A percentile compares a stretch with the other conserved stretches of the same genome.
Conservation (phyloP, 2,329 filamentous ascomycete genomes). For the Cladosporium halotolerans region DNA sequence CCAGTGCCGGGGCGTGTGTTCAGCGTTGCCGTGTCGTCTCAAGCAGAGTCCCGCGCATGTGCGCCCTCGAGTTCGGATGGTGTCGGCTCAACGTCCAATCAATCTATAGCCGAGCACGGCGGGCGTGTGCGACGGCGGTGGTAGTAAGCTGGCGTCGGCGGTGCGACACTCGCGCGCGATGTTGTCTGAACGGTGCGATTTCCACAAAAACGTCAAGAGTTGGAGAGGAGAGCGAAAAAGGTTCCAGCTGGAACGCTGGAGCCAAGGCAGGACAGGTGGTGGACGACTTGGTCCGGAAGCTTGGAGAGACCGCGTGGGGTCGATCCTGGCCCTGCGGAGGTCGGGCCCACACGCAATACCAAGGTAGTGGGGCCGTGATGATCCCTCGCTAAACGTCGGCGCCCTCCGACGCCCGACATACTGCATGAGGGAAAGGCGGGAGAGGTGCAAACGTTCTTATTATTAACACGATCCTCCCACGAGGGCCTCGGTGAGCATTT, state of each 20-base stretch:
- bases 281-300: slow-evolving; percentile 1
- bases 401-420: too few relatives aligned
- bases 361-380: too few relatives aligned
- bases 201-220: too few relatives aligned
- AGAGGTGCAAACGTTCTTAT: neutral
- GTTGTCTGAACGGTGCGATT: too few relatives aligned
- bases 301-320: slow-evolving; percentile 1
- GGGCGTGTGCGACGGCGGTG: neutral
- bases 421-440: too few relatives aligned
- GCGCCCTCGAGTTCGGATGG: neutral
- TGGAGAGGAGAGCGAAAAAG: too few relatives aligned
- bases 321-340: neutral
- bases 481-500: neutral
- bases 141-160: neutral
- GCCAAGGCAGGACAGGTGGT: neutral
- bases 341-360: slow-evolving; percentile 7
- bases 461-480: neutral
- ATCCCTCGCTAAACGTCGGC: too few relatives aligned
- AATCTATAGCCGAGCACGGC: neutral
- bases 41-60: neutral
- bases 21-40: neutral
- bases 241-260: neutral
- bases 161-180: neutral
- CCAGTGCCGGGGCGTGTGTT: neutral
- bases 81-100: slow-evolving; percentile 5